These are phyloP conservation scores for Globisporangium abappressorium DNA, from an alignment of 352 stramenopile species.

Conservation along the genomic window DNA sequence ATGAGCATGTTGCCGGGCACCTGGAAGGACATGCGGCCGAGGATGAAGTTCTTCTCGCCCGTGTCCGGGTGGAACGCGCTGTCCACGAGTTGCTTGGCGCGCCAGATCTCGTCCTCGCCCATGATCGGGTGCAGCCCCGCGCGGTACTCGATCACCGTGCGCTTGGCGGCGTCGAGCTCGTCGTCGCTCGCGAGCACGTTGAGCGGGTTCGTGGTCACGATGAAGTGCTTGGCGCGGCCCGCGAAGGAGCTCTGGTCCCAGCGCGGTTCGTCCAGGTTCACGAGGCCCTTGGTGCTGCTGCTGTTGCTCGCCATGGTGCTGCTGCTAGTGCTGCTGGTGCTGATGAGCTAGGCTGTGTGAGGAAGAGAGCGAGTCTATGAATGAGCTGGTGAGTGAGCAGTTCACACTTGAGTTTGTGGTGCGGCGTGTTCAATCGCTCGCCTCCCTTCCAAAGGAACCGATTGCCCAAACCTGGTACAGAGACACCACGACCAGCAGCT, in stretches of 20 bases:
- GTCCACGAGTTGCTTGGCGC: conserved; percentile 84
- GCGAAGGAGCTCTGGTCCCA: conserved; percentile 84
- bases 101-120: conserved; percentile 76
- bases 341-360: neutral
- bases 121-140: conserved; percentile 30
- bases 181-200: conserved; percentile 72
- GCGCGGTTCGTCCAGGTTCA: conserved; percentile 66
- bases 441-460: neutral
- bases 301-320: conserved; percentile 6
- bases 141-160: conserved; percentile 68
- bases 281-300: conserved; percentile 5
- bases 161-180: conserved; percentile 74
- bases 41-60: conserved; percentile 85
- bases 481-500: neutral
- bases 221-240: conserved; percentile 79
- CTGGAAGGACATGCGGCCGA: conserved; percentile 85
- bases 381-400: neutral
- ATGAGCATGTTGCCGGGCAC: conserved; percentile 90
- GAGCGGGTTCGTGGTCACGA: conserved; percentile 86
- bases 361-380: neutral
- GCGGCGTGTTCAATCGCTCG: neutral
- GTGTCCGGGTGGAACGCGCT: conserved; percentile 89
- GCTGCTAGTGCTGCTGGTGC: conserved; percentile 34
- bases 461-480: neutral
- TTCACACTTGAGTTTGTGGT: neutral